phyloP scores from a whole-genome alignment of 2,329 filamentous ascomycete genomes.

The Nigrospora sphaerica region DNA sequence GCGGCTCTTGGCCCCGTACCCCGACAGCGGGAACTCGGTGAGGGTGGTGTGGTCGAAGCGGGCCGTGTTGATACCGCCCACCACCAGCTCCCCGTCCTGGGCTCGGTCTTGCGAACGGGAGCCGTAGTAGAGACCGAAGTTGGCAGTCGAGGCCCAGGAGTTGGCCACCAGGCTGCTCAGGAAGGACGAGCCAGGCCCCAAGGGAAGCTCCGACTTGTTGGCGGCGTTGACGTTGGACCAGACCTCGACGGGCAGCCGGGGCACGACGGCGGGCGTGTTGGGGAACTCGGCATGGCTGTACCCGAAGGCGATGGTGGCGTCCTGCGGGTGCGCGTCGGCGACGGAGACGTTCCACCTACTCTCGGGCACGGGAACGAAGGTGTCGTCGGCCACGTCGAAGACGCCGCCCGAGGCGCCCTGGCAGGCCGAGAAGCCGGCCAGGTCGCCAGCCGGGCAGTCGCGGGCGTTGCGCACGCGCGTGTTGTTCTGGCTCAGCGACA shows the following conservation, averaged over 20 bases:
- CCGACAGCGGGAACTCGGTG: conserved; percentile 7
- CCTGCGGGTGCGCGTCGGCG: background rate
- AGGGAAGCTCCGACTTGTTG: conserved; percentile 9
- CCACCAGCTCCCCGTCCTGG: conserved; percentile 7
- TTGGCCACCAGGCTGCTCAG: conserved; percentile 5
- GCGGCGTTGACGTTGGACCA: conserved; percentile 8
- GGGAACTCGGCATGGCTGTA: conserved; percentile 4
- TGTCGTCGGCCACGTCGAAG: background rate
- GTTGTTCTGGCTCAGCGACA: conserved; percentile 2
- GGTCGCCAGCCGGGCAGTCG: background rate
- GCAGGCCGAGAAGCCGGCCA: background rate
- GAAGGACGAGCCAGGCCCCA: conserved; percentile 10
- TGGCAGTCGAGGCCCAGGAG: conserved; percentile 3
- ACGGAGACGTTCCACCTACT: conserved; percentile 1
- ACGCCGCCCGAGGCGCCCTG: conserved; percentile 2
- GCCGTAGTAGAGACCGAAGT: conserved; percentile 8
- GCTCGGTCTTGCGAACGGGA: conserved; percentile 8
- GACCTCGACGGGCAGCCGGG: conserved; percentile 9
- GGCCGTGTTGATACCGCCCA: conserved; percentile 8
- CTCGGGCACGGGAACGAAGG: background rate
- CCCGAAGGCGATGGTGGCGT: background rate
- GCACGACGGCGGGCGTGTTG: conserved; percentile 6
- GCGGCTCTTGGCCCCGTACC: conserved; percentile 2
- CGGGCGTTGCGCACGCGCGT: conserved; percentile 2
- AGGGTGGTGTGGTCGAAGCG: conserved; percentile 5